These are phyloP conservation scores for Tillandsia fasciculata DNA, from an alignment of 176 grass and related monocot genomes.

Conservation along the genomic window DNA sequence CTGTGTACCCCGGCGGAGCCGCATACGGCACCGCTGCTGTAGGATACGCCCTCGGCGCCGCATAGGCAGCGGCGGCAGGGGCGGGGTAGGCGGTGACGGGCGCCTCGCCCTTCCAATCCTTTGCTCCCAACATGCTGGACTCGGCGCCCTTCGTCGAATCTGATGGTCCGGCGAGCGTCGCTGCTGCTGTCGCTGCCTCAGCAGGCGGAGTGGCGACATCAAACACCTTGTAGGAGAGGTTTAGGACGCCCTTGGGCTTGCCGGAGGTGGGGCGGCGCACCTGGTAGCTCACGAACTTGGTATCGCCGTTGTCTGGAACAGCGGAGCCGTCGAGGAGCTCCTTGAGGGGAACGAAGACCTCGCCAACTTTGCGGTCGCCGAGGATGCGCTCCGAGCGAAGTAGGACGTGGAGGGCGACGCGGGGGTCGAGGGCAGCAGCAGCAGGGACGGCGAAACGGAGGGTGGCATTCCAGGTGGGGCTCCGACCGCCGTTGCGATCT, in stretches of 20 bases:
- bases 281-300: conserved; percentile 56
- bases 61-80: conserved; percentile 9
- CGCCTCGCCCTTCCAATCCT: not conserved
- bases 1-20: not conserved
- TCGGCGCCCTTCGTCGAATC: not conserved
- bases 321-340: conserved; percentile 33
- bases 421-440: conserved; percentile 19
- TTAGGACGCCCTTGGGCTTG: conserved; percentile 46
- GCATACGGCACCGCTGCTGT: conserved; percentile 9
- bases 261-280: conserved; percentile 42
- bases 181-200: too few species aligned
- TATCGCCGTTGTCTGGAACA: not conserved
- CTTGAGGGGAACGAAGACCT: conserved; percentile 44
- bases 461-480: conserved; percentile 59
- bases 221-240: conserved; percentile 52
- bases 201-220: conserved; percentile 11
- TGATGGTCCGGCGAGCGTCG: not conserved
- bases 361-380: conserved; percentile 47
- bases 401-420: conserved; percentile 37
- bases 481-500: conserved; percentile 38
- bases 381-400: conserved; percentile 31
- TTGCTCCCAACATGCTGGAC: not conserved
- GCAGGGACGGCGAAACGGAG: conserved; percentile 35
- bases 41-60: not conserved
- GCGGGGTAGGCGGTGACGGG: not conserved